A percentile compares a stretch with the other conserved stretches of the same genome.
These are phyloP conservation scores for Artemisia argyi DNA, from an alignment of 129 eudicot species.

Conservation along the genomic window DNA sequence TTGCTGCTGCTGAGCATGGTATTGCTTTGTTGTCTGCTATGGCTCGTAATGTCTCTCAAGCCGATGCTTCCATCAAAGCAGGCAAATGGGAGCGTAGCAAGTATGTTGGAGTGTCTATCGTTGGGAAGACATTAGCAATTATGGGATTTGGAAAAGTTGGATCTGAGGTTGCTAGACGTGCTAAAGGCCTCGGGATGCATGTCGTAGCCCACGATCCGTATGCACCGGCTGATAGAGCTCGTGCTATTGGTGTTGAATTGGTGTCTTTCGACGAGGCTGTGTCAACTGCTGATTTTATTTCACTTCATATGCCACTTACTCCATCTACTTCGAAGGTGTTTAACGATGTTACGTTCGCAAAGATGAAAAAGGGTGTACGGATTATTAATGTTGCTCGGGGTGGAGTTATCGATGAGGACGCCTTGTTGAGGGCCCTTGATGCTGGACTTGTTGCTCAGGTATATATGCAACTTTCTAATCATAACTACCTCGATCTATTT, in stretches of 20 bases:
- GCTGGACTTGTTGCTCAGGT: slow-evolving; percentile 85
- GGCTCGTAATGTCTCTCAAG: slow-evolving; percentile 80
- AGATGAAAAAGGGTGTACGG: slow-evolving; percentile 83
- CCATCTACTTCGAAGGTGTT: slow-evolving; percentile 60
- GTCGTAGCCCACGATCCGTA: slow-evolving; percentile 82
- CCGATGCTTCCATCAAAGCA: slow-evolving; percentile 76
- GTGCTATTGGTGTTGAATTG: slow-evolving; percentile 74
- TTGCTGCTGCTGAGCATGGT: slow-evolving; percentile 84
- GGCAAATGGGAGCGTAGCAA: slow-evolving; percentile 80
- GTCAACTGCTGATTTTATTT: slow-evolving; percentile 69
- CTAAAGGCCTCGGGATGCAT: slow-evolving; percentile 89
- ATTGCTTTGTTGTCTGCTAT: slow-evolving; percentile 62
- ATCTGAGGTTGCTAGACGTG: slow-evolving; percentile 81
- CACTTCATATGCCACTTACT: slow-evolving; percentile 88
- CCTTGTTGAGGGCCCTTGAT: slow-evolving; percentile 74
- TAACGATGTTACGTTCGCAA: slow-evolving; percentile 68
- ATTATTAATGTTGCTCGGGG: slow-evolving; percentile 85
- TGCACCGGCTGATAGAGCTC: slow-evolving; percentile 90
- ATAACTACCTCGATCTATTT: too few relatives aligned
- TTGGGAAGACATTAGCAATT: slow-evolving; percentile 77
- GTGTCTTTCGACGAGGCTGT: slow-evolving; percentile 74
- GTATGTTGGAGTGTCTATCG: slow-evolving; percentile 81
- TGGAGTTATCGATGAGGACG: slow-evolving; percentile 86
- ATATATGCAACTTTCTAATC: neutral
- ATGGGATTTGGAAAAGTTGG: slow-evolving; percentile 91